Conservation (phyloP, 208 protist genomes). For the Herpetomonas samuelpessoai region DNA sequence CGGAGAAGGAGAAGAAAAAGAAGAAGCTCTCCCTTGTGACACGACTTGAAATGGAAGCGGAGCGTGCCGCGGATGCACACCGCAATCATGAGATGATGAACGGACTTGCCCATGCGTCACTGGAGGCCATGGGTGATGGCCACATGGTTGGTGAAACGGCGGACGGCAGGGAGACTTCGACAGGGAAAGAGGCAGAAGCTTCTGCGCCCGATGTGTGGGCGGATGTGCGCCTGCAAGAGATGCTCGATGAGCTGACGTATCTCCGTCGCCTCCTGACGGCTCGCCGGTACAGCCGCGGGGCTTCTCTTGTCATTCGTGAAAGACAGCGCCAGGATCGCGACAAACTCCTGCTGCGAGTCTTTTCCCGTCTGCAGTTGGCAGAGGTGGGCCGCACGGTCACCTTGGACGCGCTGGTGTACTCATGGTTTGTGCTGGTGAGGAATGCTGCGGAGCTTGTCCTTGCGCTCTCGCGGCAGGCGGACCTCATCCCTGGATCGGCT, state of each 20-base stretch:
- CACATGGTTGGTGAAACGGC: too few relatives aligned
- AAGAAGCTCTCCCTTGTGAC: slow-evolving; percentile 35
- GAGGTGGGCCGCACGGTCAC: slow-evolving; percentile 55
- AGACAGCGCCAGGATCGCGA: slow-evolving; percentile 18
- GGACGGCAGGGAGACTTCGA: too few relatives aligned
- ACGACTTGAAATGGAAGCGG: slow-evolving; percentile 36
- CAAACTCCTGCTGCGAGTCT: slow-evolving; percentile 27
- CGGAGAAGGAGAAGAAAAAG: slow-evolving; percentile 43
- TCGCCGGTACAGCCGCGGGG: slow-evolving; percentile 30
- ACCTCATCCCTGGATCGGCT: neutral
- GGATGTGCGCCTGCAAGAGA: slow-evolving; percentile 32
- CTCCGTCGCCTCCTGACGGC: slow-evolving; percentile 24
- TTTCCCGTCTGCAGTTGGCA: slow-evolving; percentile 30
- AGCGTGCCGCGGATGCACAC: slow-evolving; percentile 26
- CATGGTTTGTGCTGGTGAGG: slow-evolving; percentile 40
- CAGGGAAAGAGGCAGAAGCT: too few relatives aligned
- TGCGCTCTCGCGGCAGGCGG: neutral
- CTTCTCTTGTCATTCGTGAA: slow-evolving; percentile 18
- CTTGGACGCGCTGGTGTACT: slow-evolving; percentile 43
- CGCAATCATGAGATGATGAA: slow-evolving; percentile 2
- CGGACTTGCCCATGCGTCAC: slow-evolving; percentile 13
- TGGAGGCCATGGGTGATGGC: slow-evolving; percentile 3
- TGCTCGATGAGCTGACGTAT: slow-evolving; percentile 31
- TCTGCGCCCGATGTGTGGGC: slow-evolving; percentile 7
- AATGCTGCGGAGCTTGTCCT: slow-evolving; percentile 26